Evolutionary conservation across 2,329 filamentous ascomycete genomes (phyloP), one percentile per base, ranked within the genome.

Genomic region (Westerdykella sp.): DNA sequence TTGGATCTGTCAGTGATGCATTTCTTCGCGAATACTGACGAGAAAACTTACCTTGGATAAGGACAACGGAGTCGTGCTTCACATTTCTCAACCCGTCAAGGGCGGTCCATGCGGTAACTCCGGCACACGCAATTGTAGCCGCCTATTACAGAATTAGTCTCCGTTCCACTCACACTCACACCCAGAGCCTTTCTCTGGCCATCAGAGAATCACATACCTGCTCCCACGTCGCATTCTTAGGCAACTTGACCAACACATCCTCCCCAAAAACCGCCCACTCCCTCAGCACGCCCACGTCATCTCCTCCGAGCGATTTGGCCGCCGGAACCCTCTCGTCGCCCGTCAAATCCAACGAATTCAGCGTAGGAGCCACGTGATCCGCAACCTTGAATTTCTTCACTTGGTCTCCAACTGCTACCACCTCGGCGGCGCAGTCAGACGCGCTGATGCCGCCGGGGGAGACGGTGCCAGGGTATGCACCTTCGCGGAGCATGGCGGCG

Each of bases 201-300:
- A 18, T 14, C 14, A 25, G 2, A 25, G 7, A 35, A 16, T 40
- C 13, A 44, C 48, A 12, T 31, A 56, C 57, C 46, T 63, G 58
- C 40, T 57, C 59, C 57, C 57, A 62, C 1, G 49, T 47, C 43
- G 61, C 15, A 37, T 56, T 41, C 5, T 34, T 16, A 1, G 59
- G 57, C 30, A 62, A 7, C 37, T 51, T 47, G 6, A 60, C 56
- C 38, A 64, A 43, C 6, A 43, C 30, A 32, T 59, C 43, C 32
- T 61, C 57, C 2, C 58, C 45, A 22, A 57, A 59, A 0, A 63
- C 44, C 0, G 45, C 54, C 44, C 56, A 62, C 43, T 62, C 53
- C 14, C 41, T 42, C 41, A 64, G 37, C 13, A 59, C 52, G 1
- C 60, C 60, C 2, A 35, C 22, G 0, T 32, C 22, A 16, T 35